Evolutionary conservation across 164 flowering plant genomes (phyloP), one percentile per base, ranked within the genome.

Genomic region (Sextonia rubra): DNA sequence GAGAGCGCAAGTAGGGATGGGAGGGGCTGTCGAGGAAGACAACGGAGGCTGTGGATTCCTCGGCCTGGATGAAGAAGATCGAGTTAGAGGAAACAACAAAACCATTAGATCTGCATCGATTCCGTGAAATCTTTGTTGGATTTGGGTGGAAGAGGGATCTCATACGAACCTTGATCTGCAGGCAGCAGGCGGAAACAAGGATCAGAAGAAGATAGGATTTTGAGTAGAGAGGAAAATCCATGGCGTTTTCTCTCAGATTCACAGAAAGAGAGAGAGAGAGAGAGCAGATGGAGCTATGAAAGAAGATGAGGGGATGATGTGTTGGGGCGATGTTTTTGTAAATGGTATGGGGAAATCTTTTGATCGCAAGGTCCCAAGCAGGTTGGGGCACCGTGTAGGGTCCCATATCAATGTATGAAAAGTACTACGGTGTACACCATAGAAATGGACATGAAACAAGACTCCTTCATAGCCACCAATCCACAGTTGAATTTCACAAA

Each of bases 11-110:
- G 69, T 70, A 85, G 18, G 66, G 80, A 56, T 73, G 78, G 12
- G 23, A 64, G 11, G 78, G 63, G 73, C 80, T 77, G 64, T 85
- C 88, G 69, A 87, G 75, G 83, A 87, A 87, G 67, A 83, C 68
- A 30, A 86, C 77, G 5, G 89, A 82, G 66, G 80, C 85, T 25
- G 68, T 65, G 24, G n/a, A n/a, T n/a, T 65, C 68, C 18, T 84
- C 82, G 20, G 78, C 88, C 90, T 87, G 60, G 18, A 76, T 47
- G 58, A 70, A 63, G 68, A 75, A 37, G 44, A 37, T 2, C 67
- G 66, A 71, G 0, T 17, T 65, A 69, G 60, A 75, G 68, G 23
- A 22, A 63, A 67, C n/a, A 60, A 37, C 11, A 63, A 14, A 63
- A 64, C 61, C 22, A 52, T 25, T 61, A 80, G 77, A 82, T 80